Percentiles rank a stretch among this genome's conserved stretches.
phyloP scores from a whole-genome alignment of 768 basidiomycete genomes.

The Mycena metata region DNA sequence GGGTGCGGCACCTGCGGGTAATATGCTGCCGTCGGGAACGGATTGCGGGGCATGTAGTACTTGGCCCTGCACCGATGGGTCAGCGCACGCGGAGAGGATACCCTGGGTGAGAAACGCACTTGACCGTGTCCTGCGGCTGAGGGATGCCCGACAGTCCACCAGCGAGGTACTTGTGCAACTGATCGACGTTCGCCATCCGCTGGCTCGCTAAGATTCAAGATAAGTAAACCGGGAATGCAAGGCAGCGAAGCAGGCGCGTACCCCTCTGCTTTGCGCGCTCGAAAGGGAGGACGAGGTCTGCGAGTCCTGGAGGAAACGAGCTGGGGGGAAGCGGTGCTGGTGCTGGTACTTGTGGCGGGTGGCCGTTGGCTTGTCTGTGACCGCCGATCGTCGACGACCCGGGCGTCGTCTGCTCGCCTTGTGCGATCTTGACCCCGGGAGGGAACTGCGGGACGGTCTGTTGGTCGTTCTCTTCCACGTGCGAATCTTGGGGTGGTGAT shows the following conservation, averaged over 20 bases:
- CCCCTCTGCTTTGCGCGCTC: conserved; percentile 98
- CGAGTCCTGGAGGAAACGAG: conserved; percentile 86
- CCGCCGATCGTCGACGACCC: conserved; percentile 51
- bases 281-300: conserved; percentile 95
- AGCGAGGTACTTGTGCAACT: conserved; percentile 93
- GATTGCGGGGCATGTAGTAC: conserved; percentile 95
- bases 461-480: conserved; percentile 5
- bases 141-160: conserved; percentile 89
- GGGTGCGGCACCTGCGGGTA: conserved; percentile 92
- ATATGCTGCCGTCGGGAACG: conserved; percentile 88
- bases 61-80: conserved; percentile 76
- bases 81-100: not conserved
- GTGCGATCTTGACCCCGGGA: conserved; percentile 73
- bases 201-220: conserved; percentile 65
- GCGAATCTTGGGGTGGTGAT: not conserved
- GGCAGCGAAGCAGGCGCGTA: conserved; percentile 47
- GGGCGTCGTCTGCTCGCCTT: conserved; percentile 54
- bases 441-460: conserved; percentile 64
- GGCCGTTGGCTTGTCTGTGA: conserved; percentile 57
- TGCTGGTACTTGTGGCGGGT: conserved; percentile 37
- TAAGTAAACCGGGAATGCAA: not conserved
- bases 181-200: conserved; percentile 88
- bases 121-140: conserved; percentile 94
- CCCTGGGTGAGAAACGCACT: conserved; percentile 62
- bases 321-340: conserved; percentile 53